Conservation (phyloP, 805 yeast species). For the Danielia reshetovae region DNA sequence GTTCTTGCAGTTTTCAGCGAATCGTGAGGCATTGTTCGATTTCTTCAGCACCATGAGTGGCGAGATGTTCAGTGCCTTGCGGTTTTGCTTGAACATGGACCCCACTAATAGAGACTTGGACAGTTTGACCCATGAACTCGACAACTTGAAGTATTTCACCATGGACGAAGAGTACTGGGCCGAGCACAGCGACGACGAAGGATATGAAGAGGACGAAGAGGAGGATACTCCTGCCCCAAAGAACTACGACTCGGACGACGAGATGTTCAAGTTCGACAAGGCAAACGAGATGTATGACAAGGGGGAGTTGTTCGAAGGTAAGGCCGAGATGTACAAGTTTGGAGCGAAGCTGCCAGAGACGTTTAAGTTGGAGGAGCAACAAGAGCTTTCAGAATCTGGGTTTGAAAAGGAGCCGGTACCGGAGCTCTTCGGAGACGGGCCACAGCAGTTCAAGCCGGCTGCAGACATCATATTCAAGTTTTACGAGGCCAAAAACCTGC, state of each 20-base stretch:
- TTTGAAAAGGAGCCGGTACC: background rate
- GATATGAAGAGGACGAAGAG: constrained; percentile 20
- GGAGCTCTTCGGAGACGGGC: background rate
- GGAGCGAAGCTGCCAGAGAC: background rate
- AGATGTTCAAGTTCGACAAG: constrained; percentile 7
- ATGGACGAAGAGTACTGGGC: constrained; percentile 63
- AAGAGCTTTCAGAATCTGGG: too few relatives aligned
- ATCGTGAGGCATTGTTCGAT: constrained; percentile 87
- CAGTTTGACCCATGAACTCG: constrained; percentile 57
- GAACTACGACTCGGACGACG: constrained; percentile 6
- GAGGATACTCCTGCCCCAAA: constrained; percentile 8
- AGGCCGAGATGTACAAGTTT: background rate
- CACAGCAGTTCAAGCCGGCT: background rate
- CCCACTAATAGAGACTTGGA: constrained; percentile 76
- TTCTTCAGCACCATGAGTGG: constrained; percentile 85
- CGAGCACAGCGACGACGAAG: constrained; percentile 44
- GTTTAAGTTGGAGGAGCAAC: background rate
- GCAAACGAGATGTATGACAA: background rate
- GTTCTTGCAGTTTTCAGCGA: constrained; percentile 79
- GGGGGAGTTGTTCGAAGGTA: background rate
- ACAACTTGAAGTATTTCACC: constrained; percentile 63
- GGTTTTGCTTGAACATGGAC: constrained; percentile 76
- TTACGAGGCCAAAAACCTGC: too few relatives aligned
- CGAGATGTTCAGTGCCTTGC: constrained; percentile 80
- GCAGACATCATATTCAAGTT: background rate